Evolutionary conservation across 768 basidiomycete species (phyloP).

Genomic region (Amanita subjunquillea): DNA sequence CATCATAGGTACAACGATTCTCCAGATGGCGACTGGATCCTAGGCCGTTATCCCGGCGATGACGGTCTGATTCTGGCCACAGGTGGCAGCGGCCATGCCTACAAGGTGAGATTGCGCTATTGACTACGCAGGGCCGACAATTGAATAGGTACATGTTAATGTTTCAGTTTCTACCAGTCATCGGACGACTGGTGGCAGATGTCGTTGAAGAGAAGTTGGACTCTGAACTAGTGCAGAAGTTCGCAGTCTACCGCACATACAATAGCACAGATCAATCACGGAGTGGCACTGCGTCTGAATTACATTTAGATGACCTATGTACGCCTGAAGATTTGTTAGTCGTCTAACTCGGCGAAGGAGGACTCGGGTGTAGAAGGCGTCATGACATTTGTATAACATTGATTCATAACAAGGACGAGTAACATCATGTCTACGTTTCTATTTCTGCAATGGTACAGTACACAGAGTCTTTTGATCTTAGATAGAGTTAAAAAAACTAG

Average conservation of each 20-base stretch:
- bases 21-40: conserved; percentile 80
- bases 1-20: conserved; percentile 78
- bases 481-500: background rate
- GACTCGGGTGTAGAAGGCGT: background rate
- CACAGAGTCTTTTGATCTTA: background rate
- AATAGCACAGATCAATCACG: conserved; percentile 23
- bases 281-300: conserved; percentile 20
- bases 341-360: background rate
- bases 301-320: conserved; percentile 41
- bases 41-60: conserved; percentile 56
- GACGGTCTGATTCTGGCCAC: conserved; percentile 70
- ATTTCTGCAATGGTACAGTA: conserved; percentile 4
- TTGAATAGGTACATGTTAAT: conserved; percentile 2
- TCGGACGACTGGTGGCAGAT: conserved; percentile 71
- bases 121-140: background rate
- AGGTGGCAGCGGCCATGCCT: conserved; percentile 81
- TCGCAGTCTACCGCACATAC: conserved; percentile 46
- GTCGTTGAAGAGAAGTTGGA: conserved; percentile 57
- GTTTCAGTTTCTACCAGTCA: conserved; percentile 73
- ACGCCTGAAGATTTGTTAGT: conserved; percentile 30
- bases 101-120: conserved; percentile 45
- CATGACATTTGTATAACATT: background rate
- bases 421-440: background rate
- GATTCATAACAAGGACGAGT: background rate
- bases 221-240: conserved; percentile 40